Base-by-base conservation (phyloP, 345 rosid species). In the Salix caprea region DNA sequence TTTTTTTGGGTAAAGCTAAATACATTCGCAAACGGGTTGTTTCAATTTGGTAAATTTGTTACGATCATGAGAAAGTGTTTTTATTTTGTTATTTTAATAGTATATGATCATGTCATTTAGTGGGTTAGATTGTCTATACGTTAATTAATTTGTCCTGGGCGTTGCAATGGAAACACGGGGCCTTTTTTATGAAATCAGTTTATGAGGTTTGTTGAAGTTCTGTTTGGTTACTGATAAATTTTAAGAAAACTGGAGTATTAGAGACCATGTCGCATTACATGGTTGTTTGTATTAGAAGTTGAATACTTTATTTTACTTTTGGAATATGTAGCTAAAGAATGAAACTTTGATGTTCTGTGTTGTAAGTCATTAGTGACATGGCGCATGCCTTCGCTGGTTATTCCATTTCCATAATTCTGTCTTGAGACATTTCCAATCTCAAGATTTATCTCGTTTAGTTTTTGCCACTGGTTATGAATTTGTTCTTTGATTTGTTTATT, bases 291-390 rank as follows among this genome's bases (percentile, higher is more conserved):
- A 65, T 23, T 36, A n/a, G 32, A 60, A 36, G 75, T 39, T 73
- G 56, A 73, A 39, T 73, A 37, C 46, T 73, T 73, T 67, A 15
- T 12, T 14, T 14, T 69, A 56, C 46, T 15, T 69, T 69, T 69
- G 72, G 21, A 21, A 54, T 21, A 54, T 54, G 23, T 19, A 19
- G 61, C 23, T 26, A 56, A 10, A 56, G 26, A 56, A 58, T 56
- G 62, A 56, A n/a, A 56, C 2, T 65, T 30, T 24, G 68, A 34
- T 24, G 42, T 24, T 40, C 16, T n/a, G 1, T 40, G 24, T 10
- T 34, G 24, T 18, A 36, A 68, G 44, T 69, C 32, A 11, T 37
- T n/a, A 39, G 1, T 67, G 70, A 26, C n/a, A 50, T 50, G n/a
- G 21, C 21, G 1, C n/a, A 50, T 50, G 56, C 56, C 56, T 50